Conservation (phyloP, 306 rosid species). For the Cucumis hystrix region DNA sequence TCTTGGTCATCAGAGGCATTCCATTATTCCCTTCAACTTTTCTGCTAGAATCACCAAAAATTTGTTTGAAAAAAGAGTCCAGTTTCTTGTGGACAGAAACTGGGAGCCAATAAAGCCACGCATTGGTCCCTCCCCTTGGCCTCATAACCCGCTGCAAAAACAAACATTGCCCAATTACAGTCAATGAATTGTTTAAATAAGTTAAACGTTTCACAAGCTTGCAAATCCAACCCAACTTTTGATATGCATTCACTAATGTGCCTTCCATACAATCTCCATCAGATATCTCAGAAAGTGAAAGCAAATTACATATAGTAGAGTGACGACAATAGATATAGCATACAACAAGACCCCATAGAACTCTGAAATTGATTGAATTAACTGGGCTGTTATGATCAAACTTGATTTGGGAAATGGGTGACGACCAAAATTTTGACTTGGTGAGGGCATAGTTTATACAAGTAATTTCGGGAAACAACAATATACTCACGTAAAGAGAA, state of each 20-base stretch:
- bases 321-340: not conserved
- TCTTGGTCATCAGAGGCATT: constrained; percentile 11
- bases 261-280: not conserved
- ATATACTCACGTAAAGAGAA: constrained; percentile 39
- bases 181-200: not conserved
- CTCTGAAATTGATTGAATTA: not conserved
- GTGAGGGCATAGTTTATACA: not conserved
- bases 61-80: constrained; percentile 20
- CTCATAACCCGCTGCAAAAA: constrained; percentile 60
- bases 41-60: constrained; percentile 16
- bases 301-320: not conserved
- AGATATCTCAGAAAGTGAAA: not conserved
- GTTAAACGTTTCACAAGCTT: not conserved
- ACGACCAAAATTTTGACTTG: not conserved
- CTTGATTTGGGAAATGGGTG: not conserved
- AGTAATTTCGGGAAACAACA: not conserved
- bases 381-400: not conserved
- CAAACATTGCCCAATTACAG: not conserved
- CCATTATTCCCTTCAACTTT: constrained; percentile 14
- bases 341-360: not conserved
- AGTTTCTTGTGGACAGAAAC: constrained; percentile 52
- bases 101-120: constrained; percentile 85
- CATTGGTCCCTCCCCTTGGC: constrained; percentile 71
- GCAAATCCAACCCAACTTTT: not conserved
- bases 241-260: not conserved